A percentile compares a stretch with the other conserved stretches of the same genome.
Conservation (phyloP, 176 grass and related monocot genomes). For the Eragrostis nindensis region DNA sequence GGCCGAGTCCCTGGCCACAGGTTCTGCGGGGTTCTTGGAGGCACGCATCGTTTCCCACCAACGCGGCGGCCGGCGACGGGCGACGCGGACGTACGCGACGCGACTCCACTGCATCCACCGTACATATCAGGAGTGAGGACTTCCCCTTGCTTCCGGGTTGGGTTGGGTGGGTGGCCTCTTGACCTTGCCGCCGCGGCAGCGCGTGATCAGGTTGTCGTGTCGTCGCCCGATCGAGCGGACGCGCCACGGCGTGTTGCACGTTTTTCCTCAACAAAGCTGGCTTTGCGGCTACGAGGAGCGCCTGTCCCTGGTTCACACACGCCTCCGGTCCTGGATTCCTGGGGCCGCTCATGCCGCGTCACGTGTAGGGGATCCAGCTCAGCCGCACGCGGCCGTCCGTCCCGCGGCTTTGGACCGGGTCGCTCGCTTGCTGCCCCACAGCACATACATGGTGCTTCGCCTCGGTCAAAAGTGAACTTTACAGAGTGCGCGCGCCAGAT, state of each 20-base stretch:
- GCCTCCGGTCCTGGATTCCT: background rate
- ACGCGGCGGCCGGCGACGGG: no score
- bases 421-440: background rate
- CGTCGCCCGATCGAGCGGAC: background rate
- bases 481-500: background rate
- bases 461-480: background rate
- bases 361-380: background rate
- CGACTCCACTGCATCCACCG: background rate
- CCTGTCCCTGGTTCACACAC: background rate
- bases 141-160: background rate
- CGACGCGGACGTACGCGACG: background rate
- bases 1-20: constrained; percentile 24
- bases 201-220: background rate
- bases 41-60: constrained; percentile 11
- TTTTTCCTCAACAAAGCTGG: background rate
- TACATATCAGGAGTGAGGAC: background rate
- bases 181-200: constrained; percentile 16
- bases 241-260: constrained; percentile 44
- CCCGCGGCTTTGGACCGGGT: constrained; percentile 37
- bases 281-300: background rate
- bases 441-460: no score
- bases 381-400: constrained; percentile 3
- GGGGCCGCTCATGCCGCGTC: background rate
- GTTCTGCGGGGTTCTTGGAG: constrained; percentile 35
- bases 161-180: background rate